Conservation (phyloP, 73 alveolate genomes). For the Tetrahymena malaccensis region DNA sequence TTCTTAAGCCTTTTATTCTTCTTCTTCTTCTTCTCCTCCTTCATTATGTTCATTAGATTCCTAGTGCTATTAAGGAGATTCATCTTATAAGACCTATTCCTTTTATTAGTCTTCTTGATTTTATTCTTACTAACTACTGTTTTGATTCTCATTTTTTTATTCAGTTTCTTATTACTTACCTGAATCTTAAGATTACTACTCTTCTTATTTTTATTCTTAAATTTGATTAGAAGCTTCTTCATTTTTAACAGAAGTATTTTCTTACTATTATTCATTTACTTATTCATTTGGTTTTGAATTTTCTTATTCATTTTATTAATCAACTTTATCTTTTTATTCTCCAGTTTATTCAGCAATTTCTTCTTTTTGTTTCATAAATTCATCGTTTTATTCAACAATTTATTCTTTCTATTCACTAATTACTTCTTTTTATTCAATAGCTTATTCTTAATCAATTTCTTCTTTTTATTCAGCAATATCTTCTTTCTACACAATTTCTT, state of each 20-base stretch:
- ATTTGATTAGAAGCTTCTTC: not conserved
- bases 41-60: not conserved
- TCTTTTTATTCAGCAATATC: not conserved
- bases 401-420: not conserved
- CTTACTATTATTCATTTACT: not conserved
- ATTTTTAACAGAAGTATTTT: not conserved
- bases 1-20: not conserved
- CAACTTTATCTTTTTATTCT: not conserved
- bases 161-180: not conserved
- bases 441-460: not conserved
- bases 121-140: not conserved
- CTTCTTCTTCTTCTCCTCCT: not conserved
- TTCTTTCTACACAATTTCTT: not conserved
- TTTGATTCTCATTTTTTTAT: not conserved
- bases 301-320: not conserved
- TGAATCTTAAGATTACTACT: not conserved
- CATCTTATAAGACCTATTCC: not conserved
- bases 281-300: not conserved
- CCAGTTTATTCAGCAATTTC: too few species aligned
- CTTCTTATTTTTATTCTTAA: not conserved
- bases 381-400: too few species aligned
- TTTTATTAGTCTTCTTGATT: not conserved
- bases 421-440: not conserved
- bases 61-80: not conserved
- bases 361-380: too few species aligned